phyloP scores from a whole-genome alignment of 352 stramenopile genomes.

The Pythium aquatile region DNA sequence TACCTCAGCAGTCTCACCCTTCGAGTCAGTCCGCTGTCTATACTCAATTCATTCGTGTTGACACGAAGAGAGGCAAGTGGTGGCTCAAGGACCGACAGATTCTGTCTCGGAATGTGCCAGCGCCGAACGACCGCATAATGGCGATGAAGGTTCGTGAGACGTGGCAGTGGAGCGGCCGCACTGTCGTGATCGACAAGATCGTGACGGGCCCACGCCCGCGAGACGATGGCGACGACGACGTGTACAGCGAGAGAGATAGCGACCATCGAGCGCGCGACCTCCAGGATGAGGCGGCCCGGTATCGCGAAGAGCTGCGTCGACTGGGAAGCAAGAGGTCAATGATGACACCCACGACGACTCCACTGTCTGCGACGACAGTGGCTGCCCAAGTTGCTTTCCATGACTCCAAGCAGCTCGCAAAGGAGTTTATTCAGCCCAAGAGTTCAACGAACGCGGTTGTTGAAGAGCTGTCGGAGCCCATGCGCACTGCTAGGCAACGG shows the following conservation, averaged over 20 bases:
- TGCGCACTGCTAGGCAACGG: constrained; percentile 20
- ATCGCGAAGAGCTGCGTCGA: constrained; percentile 18
- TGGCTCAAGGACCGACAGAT: constrained; percentile 61
- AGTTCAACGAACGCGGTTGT: constrained; percentile 3
- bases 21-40: constrained; percentile 12
- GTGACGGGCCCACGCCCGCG: constrained; percentile 25
- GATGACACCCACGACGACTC: background rate
- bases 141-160: constrained; percentile 61
- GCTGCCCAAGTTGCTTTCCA: constrained; percentile 23
- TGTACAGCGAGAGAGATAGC: constrained; percentile 7
- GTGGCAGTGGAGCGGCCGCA: constrained; percentile 63
- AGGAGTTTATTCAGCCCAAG: constrained; percentile 29
- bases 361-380: constrained; percentile 6
- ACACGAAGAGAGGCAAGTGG: constrained; percentile 61
- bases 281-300: constrained; percentile 21
- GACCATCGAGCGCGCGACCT: constrained; percentile 12
- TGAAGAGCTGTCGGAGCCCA: constrained; percentile 16
- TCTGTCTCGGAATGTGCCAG: constrained; percentile 37
- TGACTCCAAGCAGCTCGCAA: constrained; percentile 22
- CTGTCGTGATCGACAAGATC: constrained; percentile 68
- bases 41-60: constrained; percentile 41
- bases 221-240: constrained; percentile 19
- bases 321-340: constrained; percentile 3
- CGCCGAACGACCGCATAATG: constrained; percentile 30
- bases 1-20: constrained; percentile 6